Base-by-base conservation (phyloP, 2,329 filamentous ascomycete species). In the Colletotrichum sp. region DNA sequence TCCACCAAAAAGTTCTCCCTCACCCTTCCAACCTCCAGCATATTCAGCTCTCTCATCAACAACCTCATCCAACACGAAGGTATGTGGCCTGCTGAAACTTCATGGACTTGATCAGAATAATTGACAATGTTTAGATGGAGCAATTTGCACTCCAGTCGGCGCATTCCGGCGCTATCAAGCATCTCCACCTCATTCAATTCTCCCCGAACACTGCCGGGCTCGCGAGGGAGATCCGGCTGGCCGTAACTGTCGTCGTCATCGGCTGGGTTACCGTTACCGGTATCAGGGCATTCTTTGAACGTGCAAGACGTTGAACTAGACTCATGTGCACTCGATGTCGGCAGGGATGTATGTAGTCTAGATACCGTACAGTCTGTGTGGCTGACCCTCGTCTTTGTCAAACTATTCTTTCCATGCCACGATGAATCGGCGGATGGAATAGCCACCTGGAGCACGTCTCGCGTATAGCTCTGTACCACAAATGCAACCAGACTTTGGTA, bases 151-250 rank as follows among this genome's bases (percentile, higher is more conserved):
- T 75, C 24, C 52, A 70, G 1, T 9, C 73, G n/a, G 48, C 64
- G 32, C 73, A 75, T 8, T 75, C 73, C n/a, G 73, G 73, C 58
- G 69, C 73, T 5, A 75, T 75, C 63, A 69, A 75, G 63, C 73
- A 75, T 48, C 30, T 75, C 34, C 73, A 75, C 48, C 21, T 56
- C 43, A 68, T 75, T 26, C 58, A 75, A 43, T 64, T 75, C 34
- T 70, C 69, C 7, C 73, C 70, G 7, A 66, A 36, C 28, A 71
- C 63, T 32, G 64, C 58, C 38, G 63, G 63, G 21, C 18, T 75
- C 26, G 63, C 28, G 26, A 64, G 63, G 64, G 73, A 75, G 43
- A 28, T 69, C n/a, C 58, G 73, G 16, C 16, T 73, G 18, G 73
- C 64, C 28, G 63, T 75, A 4, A 75, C 69, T 28, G 58, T 64